Conservation (phyloP, 2,329 filamentous ascomycete genomes). For the Podosphaera xanthii region DNA sequence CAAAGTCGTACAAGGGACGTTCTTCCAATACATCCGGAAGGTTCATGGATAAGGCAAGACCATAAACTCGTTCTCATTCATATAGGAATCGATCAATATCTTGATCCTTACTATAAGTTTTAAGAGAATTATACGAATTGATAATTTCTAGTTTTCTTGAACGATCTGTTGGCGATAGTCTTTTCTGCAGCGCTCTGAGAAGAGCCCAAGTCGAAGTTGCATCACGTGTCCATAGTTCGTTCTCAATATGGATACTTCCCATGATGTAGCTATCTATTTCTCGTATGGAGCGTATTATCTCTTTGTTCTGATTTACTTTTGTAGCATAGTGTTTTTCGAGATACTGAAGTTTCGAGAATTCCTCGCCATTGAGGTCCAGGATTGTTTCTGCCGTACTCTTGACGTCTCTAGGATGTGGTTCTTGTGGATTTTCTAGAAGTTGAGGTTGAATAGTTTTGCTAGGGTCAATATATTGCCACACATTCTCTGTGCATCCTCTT, state of each 20-base stretch:
- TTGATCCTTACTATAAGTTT: no score
- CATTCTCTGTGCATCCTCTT: no score
- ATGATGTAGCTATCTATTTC: not conserved
- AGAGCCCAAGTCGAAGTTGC: conserved; percentile 1
- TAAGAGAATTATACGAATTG: no score
- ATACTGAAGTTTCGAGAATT: not conserved
- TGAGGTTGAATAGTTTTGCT: no score
- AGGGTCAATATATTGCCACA: no score
- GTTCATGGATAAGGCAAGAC: not conserved
- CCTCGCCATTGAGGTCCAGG: not conserved
- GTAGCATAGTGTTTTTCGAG: not conserved
- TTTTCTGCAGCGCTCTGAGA: not conserved
- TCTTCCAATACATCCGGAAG: not conserved
- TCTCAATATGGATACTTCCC: not conserved
- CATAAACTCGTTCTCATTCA: no score
- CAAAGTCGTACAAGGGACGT: not conserved
- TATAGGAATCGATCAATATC: no score
- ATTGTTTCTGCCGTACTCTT: not conserved
- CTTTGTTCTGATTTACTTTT: not conserved
- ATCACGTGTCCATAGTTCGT: not conserved
- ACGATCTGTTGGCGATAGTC: no score
- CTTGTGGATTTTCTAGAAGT: no score
- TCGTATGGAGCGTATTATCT: not conserved
- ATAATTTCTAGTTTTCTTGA: no score
- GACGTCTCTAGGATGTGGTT: not conserved